Base-by-base conservation (phyloP, 495 filamentous ascomycete genomes). In the Neohortaea acidophila region DNA sequence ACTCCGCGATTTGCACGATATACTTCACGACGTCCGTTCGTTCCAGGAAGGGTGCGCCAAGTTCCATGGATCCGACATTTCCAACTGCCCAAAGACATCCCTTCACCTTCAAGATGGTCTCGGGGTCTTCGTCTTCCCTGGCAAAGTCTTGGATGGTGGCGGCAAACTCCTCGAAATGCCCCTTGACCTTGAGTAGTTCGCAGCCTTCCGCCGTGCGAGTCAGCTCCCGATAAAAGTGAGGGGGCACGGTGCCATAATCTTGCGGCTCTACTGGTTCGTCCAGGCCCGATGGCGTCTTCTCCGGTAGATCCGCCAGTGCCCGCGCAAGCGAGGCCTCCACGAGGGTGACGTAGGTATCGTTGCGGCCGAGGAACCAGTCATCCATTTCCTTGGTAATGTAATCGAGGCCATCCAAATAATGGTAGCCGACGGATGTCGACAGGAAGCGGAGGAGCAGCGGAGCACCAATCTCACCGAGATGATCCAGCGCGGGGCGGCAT, bases 331-430 rank as follows among this genome's bases (percentile, higher is more conserved):
- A 89, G 14, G 89, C 91, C 54, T 97, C 89, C 22, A 96, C 84
- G n/a, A 94, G 69, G 18, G 75, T 68, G 33, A 97, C 89, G 56
- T 97, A 97, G 27, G 72, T 76, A 57, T 96, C 87, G 52, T 97
- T 97, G 21, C 89, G 75, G 23, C 91, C 89, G 24, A 82, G 71
- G 53, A 94, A 97, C 89, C 89, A 97, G 57, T 96, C 89, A 53
- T 97, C 89, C 89, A 97, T 97, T 54, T 96, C 91, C 49, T 89
- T 84, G 27, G 84, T 89, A 54, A 97, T 97, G 49, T 97, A 97
- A 58, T 97, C 89, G 13, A 97, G 67, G 6, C 84, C 89, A 57
- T 97, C 84, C 3, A 97, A 65, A 58, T 97, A 97, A 59, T 96
- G 86, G 47, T 97, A 97, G 4, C 89, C 89, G 22, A 94, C 81